Base-by-base conservation (phyloP, 306 rosid genomes). In the Lablab purpureus region DNA sequence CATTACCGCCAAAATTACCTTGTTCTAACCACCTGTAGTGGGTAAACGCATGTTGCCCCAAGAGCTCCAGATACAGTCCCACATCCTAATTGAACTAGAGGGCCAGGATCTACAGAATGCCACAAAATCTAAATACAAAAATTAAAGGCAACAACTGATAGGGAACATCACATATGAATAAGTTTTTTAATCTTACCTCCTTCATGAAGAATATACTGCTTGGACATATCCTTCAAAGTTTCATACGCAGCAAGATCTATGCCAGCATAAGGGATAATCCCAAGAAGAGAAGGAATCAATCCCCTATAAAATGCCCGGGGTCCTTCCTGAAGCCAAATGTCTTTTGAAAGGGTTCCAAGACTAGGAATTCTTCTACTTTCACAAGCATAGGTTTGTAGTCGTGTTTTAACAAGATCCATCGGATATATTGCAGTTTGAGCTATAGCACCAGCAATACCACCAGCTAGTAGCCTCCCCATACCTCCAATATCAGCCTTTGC, bases 41-140 rank as follows among this genome's bases (percentile, higher is more conserved):
- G 98, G 84, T 94, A 94, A 84, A 94, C 98, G 84, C 97, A 94
- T 12, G 97, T 86, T 63, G 98, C 98, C 80, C 98, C 98, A 60
- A 92, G 90, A 73, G 97, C 90, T 85, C 97, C 98, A 2, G 98
- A 94, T 86, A 91, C 69, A 10, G 97, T 94, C 80, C 98, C 98
- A 75, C 98, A 94, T 54, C 97, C 98, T 77, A 94, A 81, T 87
- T 94, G 98, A 36, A 91, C 79, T 17, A 94, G 92, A 81, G 98
- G 93, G 52, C 98, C 98, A 69, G 98, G 91, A 78, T 94, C 98
- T 88, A 78, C 83, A 84, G 58, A 76, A 83, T 56, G 62, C 59
- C 36, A 67, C 77, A 81, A 79, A 74, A 68, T 82, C 82, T 79
- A 71, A 85, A 55, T 68, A 56, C 18, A 75, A 9, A 34, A 76